Percentiles rank a stretch among this genome's conserved stretches.
phyloP scores from a whole-genome alignment of 2,329 filamentous ascomycete species.

The Phialophora macrospora region DNA sequence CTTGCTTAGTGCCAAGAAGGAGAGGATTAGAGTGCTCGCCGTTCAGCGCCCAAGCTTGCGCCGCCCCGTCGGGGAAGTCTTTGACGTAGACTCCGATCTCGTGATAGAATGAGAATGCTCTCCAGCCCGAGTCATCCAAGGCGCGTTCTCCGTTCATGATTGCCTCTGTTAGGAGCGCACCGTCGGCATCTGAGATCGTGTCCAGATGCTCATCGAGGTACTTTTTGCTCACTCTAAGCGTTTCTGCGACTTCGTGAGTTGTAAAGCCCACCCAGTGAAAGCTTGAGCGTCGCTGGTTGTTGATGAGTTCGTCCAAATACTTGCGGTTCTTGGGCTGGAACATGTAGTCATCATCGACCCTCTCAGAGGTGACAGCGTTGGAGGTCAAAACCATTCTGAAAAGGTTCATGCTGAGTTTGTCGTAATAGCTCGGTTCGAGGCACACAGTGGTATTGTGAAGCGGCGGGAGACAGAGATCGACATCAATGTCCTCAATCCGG shows the following conservation, averaged over 20 bases:
- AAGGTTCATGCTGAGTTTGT: slow-evolving; percentile 79
- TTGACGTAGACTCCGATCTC: slow-evolving; percentile 77
- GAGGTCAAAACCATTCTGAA: slow-evolving; percentile 84
- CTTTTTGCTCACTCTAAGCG: slow-evolving; percentile 67
- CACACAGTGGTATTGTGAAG: slow-evolving; percentile 73
- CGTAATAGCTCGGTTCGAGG: slow-evolving; percentile 81
- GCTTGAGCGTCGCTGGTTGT: slow-evolving; percentile 79
- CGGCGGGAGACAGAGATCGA: slow-evolving; percentile 68
- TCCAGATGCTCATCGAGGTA: slow-evolving; percentile 70
- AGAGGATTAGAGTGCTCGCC: slow-evolving; percentile 51
- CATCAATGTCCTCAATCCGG: slow-evolving; percentile 69
- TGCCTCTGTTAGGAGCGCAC: slow-evolving; percentile 64
- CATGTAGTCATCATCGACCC: slow-evolving; percentile 83
- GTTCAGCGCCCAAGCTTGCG: slow-evolving; percentile 71
- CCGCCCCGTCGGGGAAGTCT: slow-evolving; percentile 67
- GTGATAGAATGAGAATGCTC: slow-evolving; percentile 69
- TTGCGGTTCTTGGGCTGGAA: slow-evolving; percentile 78
- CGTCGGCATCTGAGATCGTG: slow-evolving; percentile 65
- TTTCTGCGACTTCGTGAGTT: slow-evolving; percentile 62
- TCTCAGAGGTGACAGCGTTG: slow-evolving; percentile 86
- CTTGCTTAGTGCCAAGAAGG: slow-evolving; percentile 63
- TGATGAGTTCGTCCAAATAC: slow-evolving; percentile 69
- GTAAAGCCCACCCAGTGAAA: slow-evolving; percentile 84
- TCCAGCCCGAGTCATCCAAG: slow-evolving; percentile 66
- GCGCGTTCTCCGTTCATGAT: slow-evolving; percentile 68